These are phyloP conservation scores for Trichoderma asperelloides DNA, from an alignment of 495 filamentous ascomycete genomes.

Conservation along the genomic window DNA sequence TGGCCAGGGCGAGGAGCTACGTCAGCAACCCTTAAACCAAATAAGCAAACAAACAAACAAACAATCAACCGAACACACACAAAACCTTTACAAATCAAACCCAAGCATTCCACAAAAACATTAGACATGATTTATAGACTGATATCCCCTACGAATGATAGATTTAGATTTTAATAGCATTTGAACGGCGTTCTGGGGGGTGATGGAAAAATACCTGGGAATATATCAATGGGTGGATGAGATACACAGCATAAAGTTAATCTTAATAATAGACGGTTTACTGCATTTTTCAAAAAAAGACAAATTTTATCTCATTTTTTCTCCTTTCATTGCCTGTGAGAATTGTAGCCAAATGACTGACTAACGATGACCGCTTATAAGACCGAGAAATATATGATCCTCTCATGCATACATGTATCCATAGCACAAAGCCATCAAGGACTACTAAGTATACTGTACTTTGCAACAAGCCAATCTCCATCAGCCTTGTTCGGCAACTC, in stretches of 20 bases:
- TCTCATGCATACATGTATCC: background rate
- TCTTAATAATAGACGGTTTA: background rate
- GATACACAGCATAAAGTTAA: too few species aligned
- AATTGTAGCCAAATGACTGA: too few species aligned
- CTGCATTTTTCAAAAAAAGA: background rate
- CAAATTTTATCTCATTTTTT: too few species aligned
- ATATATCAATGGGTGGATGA: too few species aligned
- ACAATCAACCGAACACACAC: background rate
- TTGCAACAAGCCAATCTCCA: background rate
- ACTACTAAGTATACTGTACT: background rate
- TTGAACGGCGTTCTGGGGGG: background rate
- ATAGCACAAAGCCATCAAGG: background rate
- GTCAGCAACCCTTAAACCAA: conserved; percentile 32
- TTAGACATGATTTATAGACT: background rate
- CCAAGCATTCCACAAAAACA: background rate
- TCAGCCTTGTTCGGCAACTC: too few species aligned
- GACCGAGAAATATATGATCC: too few species aligned
- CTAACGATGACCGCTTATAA: too few species aligned
- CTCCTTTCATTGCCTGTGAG: too few species aligned
- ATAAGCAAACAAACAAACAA: background rate
- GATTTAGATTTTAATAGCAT: background rate
- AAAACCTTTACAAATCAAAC: background rate
- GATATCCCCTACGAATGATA: background rate
- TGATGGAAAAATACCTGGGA: background rate
- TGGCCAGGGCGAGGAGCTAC: conserved; percentile 32